These are phyloP conservation scores for Capsella rubella DNA, from an alignment of 441 rosid species.

Conservation along the genomic window DNA sequence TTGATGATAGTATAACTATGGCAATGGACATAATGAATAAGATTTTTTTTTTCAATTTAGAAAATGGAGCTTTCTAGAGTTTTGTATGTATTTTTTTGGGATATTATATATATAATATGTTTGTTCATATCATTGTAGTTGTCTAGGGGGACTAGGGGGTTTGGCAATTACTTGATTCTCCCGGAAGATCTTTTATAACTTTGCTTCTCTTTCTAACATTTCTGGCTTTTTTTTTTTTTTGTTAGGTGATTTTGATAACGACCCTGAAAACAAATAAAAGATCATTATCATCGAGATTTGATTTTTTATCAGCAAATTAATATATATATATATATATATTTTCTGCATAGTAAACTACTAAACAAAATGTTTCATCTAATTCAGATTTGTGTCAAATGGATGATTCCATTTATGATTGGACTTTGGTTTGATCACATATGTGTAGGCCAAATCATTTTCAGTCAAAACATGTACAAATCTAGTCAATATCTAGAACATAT, in stretches of 20 bases:
- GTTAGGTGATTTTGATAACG: slow-evolving; percentile 40
- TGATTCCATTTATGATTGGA: slow-evolving; percentile 34
- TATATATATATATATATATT: not conserved
- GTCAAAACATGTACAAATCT: slow-evolving; percentile 12
- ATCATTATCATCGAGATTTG: slow-evolving; percentile 41
- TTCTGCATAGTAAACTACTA: not conserved
- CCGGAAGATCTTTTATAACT: slow-evolving; percentile 38
- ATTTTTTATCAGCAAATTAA: slow-evolving; percentile 14
- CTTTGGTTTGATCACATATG: not conserved
- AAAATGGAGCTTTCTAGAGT: not conserved
- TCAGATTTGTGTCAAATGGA: slow-evolving; percentile 29
- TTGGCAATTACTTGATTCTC: slow-evolving; percentile 46
- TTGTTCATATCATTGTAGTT: slow-evolving; percentile 26
- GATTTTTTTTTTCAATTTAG: not conserved
- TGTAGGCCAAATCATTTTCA: slow-evolving; percentile 19
- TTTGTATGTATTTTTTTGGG: not conserved
- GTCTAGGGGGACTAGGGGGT: slow-evolving; percentile 42
- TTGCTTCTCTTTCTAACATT: slow-evolving; percentile 32
- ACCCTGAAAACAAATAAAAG: slow-evolving; percentile 16
- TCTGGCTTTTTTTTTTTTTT: slow-evolving; percentile 31
- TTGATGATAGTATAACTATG: not conserved
- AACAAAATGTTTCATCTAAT: not conserved
- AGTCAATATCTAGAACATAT: slow-evolving; percentile 14
- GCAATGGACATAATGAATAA: not conserved
- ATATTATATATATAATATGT: not conserved